Percentiles rank a stretch among this genome's conserved stretches.
phyloP scores from a whole-genome alignment of 176 grass and related monocot genomes.

The Phoenix roebelenii region DNA sequence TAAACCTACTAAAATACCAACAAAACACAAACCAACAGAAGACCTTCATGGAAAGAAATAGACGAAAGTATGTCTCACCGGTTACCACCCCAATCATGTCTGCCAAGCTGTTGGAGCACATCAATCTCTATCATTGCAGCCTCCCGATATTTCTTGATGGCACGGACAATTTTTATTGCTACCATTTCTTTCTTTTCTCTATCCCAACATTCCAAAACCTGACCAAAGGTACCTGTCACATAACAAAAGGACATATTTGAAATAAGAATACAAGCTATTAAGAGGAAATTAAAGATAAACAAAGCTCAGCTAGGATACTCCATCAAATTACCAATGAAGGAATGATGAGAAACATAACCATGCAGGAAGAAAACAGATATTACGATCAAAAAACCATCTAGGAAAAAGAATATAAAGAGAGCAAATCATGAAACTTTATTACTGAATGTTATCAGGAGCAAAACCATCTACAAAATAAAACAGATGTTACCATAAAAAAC shows the following conservation, averaged over 20 bases:
- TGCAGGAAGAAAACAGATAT: too few relatives aligned
- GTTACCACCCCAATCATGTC: conserved; percentile 41
- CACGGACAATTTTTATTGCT: conserved; percentile 78
- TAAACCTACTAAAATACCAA: conserved; percentile 15
- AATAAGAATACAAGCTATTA: not conserved
- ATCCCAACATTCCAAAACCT: conserved; percentile 93
- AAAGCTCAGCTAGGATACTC: too few relatives aligned
- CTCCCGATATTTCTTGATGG: conserved; percentile 67
- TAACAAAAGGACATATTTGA: not conserved
- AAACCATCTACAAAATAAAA: too few relatives aligned
- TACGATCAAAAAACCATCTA: too few relatives aligned
- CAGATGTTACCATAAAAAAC: too few relatives aligned
- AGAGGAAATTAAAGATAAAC: not conserved
- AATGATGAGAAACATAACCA: too few relatives aligned
- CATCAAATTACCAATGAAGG: too few relatives aligned
- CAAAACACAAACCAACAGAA: conserved; percentile 6
- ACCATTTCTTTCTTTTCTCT: conserved; percentile 90
- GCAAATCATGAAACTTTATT: too few relatives aligned
- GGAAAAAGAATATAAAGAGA: too few relatives aligned
- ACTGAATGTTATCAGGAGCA: too few relatives aligned
- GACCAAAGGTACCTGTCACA: conserved; percentile 68
- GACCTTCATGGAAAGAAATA: not conserved
- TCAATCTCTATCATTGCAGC: conserved; percentile 88
- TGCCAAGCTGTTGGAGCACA: conserved; percentile 61
- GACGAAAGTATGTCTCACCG: conserved; percentile 36